Conservation (phyloP, 208 protist species). For the Wallacemonas rigidus region DNA sequence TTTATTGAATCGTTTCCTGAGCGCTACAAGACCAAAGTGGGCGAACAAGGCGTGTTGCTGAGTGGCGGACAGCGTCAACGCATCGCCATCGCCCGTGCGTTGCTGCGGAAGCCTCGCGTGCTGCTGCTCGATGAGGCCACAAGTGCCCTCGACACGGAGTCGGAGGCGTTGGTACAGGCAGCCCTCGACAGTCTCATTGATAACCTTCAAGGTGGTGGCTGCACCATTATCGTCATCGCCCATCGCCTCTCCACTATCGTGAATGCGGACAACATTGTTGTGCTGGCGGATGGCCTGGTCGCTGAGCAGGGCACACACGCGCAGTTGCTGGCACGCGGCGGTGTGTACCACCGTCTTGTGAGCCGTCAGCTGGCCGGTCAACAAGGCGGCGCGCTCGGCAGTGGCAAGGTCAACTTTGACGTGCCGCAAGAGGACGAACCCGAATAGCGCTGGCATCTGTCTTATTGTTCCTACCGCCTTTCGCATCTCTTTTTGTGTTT, state of each 20-base stretch:
- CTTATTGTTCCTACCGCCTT: no score
- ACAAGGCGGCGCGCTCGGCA: not conserved
- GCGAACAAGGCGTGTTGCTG: conserved; percentile 72
- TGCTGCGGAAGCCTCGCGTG: conserved; percentile 71
- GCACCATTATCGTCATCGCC: conserved; percentile 56
- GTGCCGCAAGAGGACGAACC: conserved; percentile 4
- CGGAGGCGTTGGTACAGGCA: conserved; percentile 35
- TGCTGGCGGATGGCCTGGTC: conserved; percentile 38
- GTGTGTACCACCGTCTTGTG: conserved; percentile 7
- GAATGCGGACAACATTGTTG: conserved; percentile 45
- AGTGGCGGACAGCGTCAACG: conserved; percentile 85
- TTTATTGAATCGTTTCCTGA: conserved; percentile 26
- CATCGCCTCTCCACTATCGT: conserved; percentile 50
- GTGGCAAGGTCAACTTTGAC: conserved; percentile 4
- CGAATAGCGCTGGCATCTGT: not conserved
- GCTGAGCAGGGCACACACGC: conserved; percentile 39
- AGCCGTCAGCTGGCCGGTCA: not conserved
- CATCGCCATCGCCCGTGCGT: conserved; percentile 74
- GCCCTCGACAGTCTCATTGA: conserved; percentile 17
- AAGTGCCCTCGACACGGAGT: conserved; percentile 38
- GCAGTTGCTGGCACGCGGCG: conserved; percentile 22
- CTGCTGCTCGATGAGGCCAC: conserved; percentile 70
- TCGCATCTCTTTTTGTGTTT: no score
- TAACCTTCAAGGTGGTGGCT: not conserved
- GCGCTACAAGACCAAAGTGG: conserved; percentile 78